A percentile compares a stretch with the other conserved stretches of the same genome.
Evolutionary conservation across 2,329 filamentous ascomycete species (phyloP).

Genomic region (Fusarium continuum): DNA sequence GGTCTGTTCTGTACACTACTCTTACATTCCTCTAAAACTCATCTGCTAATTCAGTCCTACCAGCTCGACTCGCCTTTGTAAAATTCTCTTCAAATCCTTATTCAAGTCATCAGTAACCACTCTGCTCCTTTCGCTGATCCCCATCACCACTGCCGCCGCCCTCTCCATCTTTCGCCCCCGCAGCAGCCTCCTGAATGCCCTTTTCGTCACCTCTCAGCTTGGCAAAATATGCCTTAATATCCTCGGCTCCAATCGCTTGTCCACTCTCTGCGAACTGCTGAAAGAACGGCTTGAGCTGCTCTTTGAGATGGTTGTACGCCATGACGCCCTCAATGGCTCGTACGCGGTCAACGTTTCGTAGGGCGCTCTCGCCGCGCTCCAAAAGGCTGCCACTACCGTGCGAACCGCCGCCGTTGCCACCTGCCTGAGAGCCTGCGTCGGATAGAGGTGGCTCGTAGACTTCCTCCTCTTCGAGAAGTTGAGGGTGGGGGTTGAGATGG

Average conservation of each 20-base stretch:
- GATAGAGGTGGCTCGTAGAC: constrained; percentile 92
- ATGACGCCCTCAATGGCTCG: constrained; percentile 95
- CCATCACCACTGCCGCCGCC: constrained; percentile 37
- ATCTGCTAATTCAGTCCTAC: background rate
- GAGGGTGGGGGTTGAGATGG: constrained; percentile 72
- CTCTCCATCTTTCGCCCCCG: constrained; percentile 46
- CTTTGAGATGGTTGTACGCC: constrained; percentile 96
- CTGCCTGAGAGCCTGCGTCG: constrained; percentile 64
- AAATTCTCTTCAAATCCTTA: background rate
- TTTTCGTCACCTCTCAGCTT: constrained; percentile 89
- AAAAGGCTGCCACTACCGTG: constrained; percentile 83
- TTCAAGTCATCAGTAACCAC: constrained; percentile 55
- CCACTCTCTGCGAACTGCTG: constrained; percentile 94
- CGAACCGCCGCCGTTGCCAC: constrained; percentile 56
- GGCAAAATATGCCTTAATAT: constrained; percentile 96
- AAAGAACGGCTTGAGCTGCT: constrained; percentile 94
- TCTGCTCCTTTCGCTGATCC: constrained; percentile 60
- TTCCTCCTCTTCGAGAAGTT: constrained; percentile 94
- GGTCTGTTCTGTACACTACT: constrained; percentile 22
- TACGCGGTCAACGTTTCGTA: constrained; percentile 92
- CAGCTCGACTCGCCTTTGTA: background rate
- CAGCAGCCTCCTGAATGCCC: constrained; percentile 71
- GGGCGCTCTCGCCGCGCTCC: constrained; percentile 89
- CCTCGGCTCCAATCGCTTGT: constrained; percentile 86
- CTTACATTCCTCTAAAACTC: constrained; percentile 9